Conservation (phyloP, 2,329 filamentous ascomycete species). For the Colletotrichum camelliae region DNA sequence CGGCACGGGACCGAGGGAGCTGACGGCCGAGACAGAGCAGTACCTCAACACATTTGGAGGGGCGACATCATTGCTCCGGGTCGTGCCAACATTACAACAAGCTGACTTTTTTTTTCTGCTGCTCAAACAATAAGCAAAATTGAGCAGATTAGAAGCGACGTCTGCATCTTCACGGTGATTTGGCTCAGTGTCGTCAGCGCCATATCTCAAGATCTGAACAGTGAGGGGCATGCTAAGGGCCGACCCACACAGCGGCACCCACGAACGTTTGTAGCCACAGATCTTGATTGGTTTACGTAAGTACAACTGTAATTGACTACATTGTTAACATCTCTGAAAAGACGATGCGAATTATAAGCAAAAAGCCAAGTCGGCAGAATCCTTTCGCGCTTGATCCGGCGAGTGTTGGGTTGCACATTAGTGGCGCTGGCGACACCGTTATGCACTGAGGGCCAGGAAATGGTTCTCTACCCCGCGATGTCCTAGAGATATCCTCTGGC, state of each 20-base stretch:
- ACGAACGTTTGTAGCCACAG: background rate
- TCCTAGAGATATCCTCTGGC: too few relatives aligned
- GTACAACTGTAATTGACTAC: background rate
- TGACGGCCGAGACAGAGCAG: background rate
- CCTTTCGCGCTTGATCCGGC: rapidly evolving
- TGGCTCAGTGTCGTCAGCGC: background rate
- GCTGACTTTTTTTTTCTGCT: too few relatives aligned
- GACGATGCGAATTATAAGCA: too few relatives aligned
- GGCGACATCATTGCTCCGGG: background rate
- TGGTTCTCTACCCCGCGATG: too few relatives aligned
- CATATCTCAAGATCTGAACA: background rate
- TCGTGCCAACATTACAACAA: background rate
- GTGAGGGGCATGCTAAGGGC: background rate
- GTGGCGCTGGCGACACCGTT: rapidly evolving
- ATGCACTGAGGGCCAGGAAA: background rate
- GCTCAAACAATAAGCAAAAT: too few relatives aligned
- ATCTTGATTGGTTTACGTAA: background rate
- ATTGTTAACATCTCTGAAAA: too few relatives aligned
- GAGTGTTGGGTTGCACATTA: background rate
- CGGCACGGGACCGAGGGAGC: background rate
- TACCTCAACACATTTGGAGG: background rate
- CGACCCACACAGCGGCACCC: background rate
- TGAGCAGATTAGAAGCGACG: too few relatives aligned
- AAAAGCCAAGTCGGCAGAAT: rapidly evolving
- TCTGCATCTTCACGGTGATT: too few relatives aligned